phyloP scores from a whole-genome alignment of 495 filamentous ascomycete species.

The Talaromyces nanjingensis region DNA sequence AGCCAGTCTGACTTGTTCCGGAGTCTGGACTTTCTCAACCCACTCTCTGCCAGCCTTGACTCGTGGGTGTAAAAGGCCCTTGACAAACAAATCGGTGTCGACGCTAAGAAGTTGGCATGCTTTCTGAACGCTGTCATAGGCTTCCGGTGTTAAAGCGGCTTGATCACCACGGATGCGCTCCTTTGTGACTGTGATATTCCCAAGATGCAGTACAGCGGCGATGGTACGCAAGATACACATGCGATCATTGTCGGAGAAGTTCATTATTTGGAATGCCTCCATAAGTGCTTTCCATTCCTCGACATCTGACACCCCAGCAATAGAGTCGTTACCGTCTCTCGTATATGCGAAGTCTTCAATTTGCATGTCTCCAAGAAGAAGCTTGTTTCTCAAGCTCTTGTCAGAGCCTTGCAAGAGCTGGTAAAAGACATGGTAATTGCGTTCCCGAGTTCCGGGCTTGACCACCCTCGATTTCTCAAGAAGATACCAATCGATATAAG shows the following conservation, averaged over 20 bases:
- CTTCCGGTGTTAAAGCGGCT: slow-evolving; percentile 69
- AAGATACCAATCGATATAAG: slow-evolving; percentile 98
- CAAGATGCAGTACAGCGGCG: slow-evolving; percentile 86
- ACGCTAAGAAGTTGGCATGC: slow-evolving; percentile 85
- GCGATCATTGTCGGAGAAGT: slow-evolving; percentile 83
- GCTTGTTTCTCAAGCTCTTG: slow-evolving; percentile 59
- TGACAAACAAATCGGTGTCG: slow-evolving; percentile 71
- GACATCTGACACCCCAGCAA: slow-evolving; percentile 81
- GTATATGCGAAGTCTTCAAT: slow-evolving; percentile 90
- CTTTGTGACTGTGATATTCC: slow-evolving; percentile 81
- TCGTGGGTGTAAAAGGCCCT: slow-evolving; percentile 80
- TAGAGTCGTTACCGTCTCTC: slow-evolving; percentile 79
- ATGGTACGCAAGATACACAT: slow-evolving; percentile 75
- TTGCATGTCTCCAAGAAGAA: slow-evolving; percentile 63
- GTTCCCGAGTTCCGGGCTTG: slow-evolving; percentile 72
- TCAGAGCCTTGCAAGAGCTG: slow-evolving; percentile 86
- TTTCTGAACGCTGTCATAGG: slow-evolving; percentile 60
- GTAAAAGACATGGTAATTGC: slow-evolving; percentile 98
- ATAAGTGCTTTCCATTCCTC: slow-evolving; percentile 87
- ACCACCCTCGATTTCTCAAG: slow-evolving; percentile 96
- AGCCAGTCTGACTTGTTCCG: slow-evolving; percentile 85
- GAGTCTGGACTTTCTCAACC: slow-evolving; percentile 97
- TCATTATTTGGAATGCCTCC: slow-evolving; percentile 93
- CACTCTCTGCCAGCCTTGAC: slow-evolving; percentile 96
- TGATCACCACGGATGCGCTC: slow-evolving; percentile 89